Evolutionary conservation across 805 yeast species (phyloP), one percentile per base, ranked within the genome.

Genomic region (Lipomyces japonicus): DNA sequence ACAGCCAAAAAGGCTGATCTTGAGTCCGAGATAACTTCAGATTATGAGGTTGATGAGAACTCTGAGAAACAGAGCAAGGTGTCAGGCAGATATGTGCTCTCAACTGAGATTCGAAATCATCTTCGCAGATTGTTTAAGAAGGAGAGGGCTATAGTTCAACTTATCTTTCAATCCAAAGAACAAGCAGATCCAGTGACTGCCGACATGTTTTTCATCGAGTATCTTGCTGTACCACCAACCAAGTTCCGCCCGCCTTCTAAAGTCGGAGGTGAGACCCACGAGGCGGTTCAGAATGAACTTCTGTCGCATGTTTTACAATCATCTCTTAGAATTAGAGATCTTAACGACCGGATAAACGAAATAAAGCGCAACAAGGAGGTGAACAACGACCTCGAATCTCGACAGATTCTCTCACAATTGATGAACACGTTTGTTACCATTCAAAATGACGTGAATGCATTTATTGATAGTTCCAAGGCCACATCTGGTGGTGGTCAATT

Each of bases 181-280:
- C 60, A 72, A 10, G 65, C 72, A 22, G 73, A 74, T 31, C 63
- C 66, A 23, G 73, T 75, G 7, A 63, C 70, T 2, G 84, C 96
- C 18, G 96, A 91, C 64, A 77, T 87, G 75, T 93, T 95, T 68
- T 95, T 93, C 73, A 76, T 88, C 61, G 90, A 87, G 60, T 82
- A 88, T 3, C 72, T 93, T 51, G 83, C 89, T 36, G 97, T 95
- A 35, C 98, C 99, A 32, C 90, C 98, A 44, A 95, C 97, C 1
- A 78, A 97, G 68, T 93, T 93, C 75, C 80, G 99, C 68, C 76
- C 90, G 60, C 98, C 99, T n/a, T 84, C 95, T 14, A 90, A 90
- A 68, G 75, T 93, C 51, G 98, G 98, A 49, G 99, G 93, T 49
- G 97, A 88, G 67, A 79, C 91, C 53, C 97, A 93, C 68, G 96